Evolutionary conservation across 208 protist species (phyloP), one percentile per base, ranked within the genome.

Genomic region (Strigomonas galati): DNA sequence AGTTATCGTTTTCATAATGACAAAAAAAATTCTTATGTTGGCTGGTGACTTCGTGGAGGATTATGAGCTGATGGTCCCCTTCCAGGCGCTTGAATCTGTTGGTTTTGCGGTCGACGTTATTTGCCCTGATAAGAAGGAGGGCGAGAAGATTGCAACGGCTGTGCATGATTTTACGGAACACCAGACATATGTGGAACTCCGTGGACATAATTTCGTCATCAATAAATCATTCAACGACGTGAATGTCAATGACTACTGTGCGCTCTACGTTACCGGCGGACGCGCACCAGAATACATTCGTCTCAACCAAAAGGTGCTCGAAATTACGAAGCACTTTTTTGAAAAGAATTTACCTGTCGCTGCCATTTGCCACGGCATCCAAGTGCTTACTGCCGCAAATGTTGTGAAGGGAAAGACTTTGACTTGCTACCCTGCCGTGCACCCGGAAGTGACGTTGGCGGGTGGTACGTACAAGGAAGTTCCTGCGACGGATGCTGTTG

Each of bases 11-110:
- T 3, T 57, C 19, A 76, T 65, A 51, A 74, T 69, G 46, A 55
- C 51, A 30, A 75, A 71, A 52, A 77, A 80, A 32, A 46, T 84
- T 62, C 57, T 81, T 4, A 72, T 79, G 57, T 59, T 81, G 27
- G 79, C 69, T 14, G 71, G 66, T 23, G 75, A 81, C 52, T 85
- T 78, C 15, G 71, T 76, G 23, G 71, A 79, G 59, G 74, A 74
- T 51, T 76, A 76, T 52, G 74, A 81, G 56, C 62, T 78, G 21
- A 78, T 84, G 71, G 69, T 74, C 12, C 74, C 67, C 21, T 85
- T 65, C 52, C 66, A 74, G 44, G 71, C 74, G 0, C 23, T 85
- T 7, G 71, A 71, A 24, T 67, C 62, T 24, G 24, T 85, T 2
- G 69, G 69, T 14, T 60, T 75, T 28, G 28, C 19, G 7, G 68